These are phyloP conservation scores for Chytriomyces sp. DNA, from an alignment of 192 early-diverging fungal genomes.

Conservation along the genomic window DNA sequence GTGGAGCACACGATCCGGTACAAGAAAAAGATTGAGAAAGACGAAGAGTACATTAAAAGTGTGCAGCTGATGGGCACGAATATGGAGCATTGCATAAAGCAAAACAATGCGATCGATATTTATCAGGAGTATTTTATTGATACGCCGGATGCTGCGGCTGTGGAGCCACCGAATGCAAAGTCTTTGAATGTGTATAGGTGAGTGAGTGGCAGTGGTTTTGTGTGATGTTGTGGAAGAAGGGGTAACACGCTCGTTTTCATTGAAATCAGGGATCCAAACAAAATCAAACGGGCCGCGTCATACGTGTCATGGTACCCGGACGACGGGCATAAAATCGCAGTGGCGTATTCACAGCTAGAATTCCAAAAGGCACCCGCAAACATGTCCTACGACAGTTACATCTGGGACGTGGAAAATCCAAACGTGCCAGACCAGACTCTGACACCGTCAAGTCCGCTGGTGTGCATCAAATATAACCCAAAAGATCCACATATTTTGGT, in stretches of 20 bases:
- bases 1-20: slow-evolving; percentile 69
- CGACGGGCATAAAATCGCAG: slow-evolving; percentile 65
- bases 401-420: slow-evolving; percentile 72
- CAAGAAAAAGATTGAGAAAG: slow-evolving; percentile 70
- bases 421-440: slow-evolving; percentile 63
- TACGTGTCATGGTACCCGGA: slow-evolving; percentile 70
- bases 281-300: slow-evolving; percentile 57
- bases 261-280: slow-evolving; percentile 56
- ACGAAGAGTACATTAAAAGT: slow-evolving; percentile 65
- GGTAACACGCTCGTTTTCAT: not conserved
- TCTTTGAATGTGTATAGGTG: slow-evolving; percentile 65
- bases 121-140: slow-evolving; percentile 69
- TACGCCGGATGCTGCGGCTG: slow-evolving; percentile 44
- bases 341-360: slow-evolving; percentile 62
- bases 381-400: slow-evolving; percentile 65
- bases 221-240: not conserved
- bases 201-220: not conserved
- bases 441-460: slow-evolving; percentile 58
- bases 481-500: slow-evolving; percentile 70
- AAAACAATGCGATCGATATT: slow-evolving; percentile 73
- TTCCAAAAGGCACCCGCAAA: slow-evolving; percentile 61
- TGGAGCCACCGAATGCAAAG: slow-evolving; percentile 59
- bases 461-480: slow-evolving; percentile 67
- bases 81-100: slow-evolving; percentile 70
- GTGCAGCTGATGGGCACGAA: slow-evolving; percentile 56